Conservation (phyloP, 495 filamentous ascomycete species). For the Penicillium canariense region DNA sequence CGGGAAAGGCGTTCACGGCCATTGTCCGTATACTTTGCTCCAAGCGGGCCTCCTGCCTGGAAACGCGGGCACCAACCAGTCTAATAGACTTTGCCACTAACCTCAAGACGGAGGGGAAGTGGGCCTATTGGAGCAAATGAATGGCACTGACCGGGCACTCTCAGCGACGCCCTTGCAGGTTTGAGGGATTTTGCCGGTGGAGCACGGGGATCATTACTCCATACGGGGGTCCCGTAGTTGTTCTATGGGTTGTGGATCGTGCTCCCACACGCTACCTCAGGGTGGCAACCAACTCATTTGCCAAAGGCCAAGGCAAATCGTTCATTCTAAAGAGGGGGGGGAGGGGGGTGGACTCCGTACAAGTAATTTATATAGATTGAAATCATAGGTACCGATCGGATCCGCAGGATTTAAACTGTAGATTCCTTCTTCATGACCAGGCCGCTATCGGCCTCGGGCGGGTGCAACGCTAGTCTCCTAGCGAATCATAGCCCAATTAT, state of each 20-base stretch:
- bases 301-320: not conserved
- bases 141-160: not conserved
- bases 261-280: not conserved
- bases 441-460: not conserved
- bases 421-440: constrained; percentile 1
- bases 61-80: not conserved
- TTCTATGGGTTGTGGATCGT: constrained; percentile 3
- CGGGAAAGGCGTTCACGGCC: constrained; percentile 5
- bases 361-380: not conserved
- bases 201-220: constrained; percentile 21
- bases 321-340: no score
- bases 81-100: constrained; percentile 16
- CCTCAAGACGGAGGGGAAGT: not conserved
- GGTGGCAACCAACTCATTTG: not conserved
- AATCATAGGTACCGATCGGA: not conserved
- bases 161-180: constrained; percentile 8
- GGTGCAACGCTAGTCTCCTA: not conserved
- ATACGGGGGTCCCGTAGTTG: constrained; percentile 7
- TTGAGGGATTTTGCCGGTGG: constrained; percentile 25
- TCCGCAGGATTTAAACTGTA: not conserved
- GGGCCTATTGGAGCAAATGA: not conserved
- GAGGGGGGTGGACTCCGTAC: no score
- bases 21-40: constrained; percentile 10
- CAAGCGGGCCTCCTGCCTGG: constrained; percentile 1
- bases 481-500: not conserved